Percentiles rank a stretch among this genome's conserved stretches.
Conservation (phyloP, 129 eudicot species). For the Arctium lappa region DNA sequence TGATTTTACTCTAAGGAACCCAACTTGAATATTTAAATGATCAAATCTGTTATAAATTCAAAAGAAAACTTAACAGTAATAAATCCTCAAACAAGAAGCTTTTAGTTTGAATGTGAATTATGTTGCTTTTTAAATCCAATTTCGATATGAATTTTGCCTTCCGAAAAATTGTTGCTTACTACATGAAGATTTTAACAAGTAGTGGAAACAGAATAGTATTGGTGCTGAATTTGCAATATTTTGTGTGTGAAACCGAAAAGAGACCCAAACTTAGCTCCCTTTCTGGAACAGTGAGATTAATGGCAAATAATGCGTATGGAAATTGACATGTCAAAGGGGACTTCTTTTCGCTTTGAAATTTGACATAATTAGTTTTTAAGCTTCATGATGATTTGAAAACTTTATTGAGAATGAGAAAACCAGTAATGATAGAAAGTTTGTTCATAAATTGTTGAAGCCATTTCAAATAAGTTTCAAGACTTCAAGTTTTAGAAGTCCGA, state of each 20-base stretch:
- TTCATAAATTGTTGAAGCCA: background rate
- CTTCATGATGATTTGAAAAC: background rate
- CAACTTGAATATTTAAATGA: background rate
- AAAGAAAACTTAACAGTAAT: background rate
- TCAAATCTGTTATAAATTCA: background rate
- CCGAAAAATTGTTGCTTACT: background rate
- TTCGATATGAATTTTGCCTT: background rate
- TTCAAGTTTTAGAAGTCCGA: background rate
- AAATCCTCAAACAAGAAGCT: background rate
- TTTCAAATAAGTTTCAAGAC: background rate
- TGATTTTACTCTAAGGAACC: background rate
- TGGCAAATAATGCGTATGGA: background rate
- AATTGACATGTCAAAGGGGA: background rate
- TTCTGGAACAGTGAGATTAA: background rate
- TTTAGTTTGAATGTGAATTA: background rate
- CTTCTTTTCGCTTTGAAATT: background rate
- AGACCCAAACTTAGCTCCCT: no score
- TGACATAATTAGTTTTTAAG: background rate
- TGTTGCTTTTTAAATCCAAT: background rate
- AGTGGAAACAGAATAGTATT: no score
- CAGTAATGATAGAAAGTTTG: background rate
- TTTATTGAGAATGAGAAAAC: constrained; percentile 1
- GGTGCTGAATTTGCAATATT: background rate
- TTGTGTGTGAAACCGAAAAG: background rate
- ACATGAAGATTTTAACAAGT: background rate